Conservation (phyloP, 1,139 yeast species). For the Yamadazyma sp. region DNA sequence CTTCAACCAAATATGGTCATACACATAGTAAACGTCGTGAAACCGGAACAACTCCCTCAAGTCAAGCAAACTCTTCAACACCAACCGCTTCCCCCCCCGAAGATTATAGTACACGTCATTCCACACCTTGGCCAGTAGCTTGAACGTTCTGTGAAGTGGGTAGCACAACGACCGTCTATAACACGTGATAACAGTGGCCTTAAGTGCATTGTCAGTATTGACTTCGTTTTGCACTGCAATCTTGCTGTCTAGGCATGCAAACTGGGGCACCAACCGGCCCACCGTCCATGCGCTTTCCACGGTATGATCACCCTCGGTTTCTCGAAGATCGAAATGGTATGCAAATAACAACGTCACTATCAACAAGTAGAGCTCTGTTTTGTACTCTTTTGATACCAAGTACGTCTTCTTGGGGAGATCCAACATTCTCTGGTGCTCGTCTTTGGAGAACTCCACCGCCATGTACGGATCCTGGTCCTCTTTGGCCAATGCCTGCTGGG, state of each 20-base stretch:
- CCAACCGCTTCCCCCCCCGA: constrained; percentile 65
- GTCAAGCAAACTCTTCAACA: constrained; percentile 59
- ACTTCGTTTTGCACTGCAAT: constrained; percentile 39
- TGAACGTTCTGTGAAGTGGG: constrained; percentile 77
- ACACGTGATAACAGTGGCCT: constrained; percentile 57
- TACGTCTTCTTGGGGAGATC: constrained; percentile 66
- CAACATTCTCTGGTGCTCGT: constrained; percentile 66
- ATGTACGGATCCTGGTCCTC: constrained; percentile 28
- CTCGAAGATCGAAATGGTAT: constrained; percentile 71
- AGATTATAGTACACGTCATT: constrained; percentile 67
- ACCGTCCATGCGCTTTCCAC: constrained; percentile 94
- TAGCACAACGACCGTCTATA: constrained; percentile 72
- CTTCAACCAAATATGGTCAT: constrained; percentile 75
- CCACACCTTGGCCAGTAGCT: constrained; percentile 64
- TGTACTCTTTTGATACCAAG: constrained; percentile 50
- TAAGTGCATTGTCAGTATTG: constrained; percentile 32
- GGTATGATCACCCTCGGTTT: constrained; percentile 73
- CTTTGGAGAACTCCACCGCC: constrained; percentile 52
- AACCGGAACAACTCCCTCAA: constrained; percentile 74
- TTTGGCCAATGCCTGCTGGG: constrained; percentile 24
- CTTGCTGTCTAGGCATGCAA: constrained; percentile 67
- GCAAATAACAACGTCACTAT: constrained; percentile 69
- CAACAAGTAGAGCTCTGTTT: constrained; percentile 51
- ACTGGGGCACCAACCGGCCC: constrained; percentile 80
- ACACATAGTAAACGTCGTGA: constrained; percentile 86